Evolutionary conservation across 306 rosid species (phyloP).

Genomic region (Cajanus cajan): DNA sequence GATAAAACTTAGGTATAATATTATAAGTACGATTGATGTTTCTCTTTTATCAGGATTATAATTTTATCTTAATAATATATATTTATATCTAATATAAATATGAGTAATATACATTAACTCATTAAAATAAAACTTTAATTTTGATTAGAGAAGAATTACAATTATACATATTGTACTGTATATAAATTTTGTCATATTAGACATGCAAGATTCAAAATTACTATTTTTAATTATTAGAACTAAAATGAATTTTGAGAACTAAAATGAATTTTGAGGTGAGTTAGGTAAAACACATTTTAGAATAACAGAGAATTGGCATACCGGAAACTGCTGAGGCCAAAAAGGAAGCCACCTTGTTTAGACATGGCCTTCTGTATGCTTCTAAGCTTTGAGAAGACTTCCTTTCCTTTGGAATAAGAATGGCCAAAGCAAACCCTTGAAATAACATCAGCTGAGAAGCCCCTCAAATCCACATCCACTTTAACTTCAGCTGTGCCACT

Average conservation of each 20-base stretch:
- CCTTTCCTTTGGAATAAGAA: conserved; percentile 66
- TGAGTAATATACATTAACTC: no score
- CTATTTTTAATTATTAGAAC: not conserved
- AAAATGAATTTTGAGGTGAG: not conserved
- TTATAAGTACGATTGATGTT: no score
- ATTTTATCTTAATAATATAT: no score
- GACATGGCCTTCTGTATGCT: conserved; percentile 58
- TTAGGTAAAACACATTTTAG: not conserved
- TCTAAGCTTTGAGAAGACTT: conserved; percentile 79
- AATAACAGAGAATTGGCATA: conserved; percentile 12
- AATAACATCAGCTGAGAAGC: conserved; percentile 81
- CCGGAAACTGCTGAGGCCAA: conserved; percentile 53
- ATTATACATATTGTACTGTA: no score
- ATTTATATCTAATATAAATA: no score
- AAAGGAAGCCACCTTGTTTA: conserved; percentile 56
- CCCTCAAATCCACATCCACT: conserved; percentile 68
- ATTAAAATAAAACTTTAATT: no score
- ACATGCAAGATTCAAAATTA: not conserved
- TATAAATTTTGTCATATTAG: no score
- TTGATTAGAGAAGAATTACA: no score
- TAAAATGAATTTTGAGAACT: not conserved
- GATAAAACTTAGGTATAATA: no score
- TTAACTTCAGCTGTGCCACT: conserved; percentile 50
- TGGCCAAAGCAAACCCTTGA: conserved; percentile 92
- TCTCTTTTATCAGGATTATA: no score